A percentile compares a stretch with the other conserved stretches of the same genome.
These are phyloP conservation scores for Exophiala viscosa DNA, from an alignment of 2,329 filamentous ascomycete genomes.

Conservation along the genomic window DNA sequence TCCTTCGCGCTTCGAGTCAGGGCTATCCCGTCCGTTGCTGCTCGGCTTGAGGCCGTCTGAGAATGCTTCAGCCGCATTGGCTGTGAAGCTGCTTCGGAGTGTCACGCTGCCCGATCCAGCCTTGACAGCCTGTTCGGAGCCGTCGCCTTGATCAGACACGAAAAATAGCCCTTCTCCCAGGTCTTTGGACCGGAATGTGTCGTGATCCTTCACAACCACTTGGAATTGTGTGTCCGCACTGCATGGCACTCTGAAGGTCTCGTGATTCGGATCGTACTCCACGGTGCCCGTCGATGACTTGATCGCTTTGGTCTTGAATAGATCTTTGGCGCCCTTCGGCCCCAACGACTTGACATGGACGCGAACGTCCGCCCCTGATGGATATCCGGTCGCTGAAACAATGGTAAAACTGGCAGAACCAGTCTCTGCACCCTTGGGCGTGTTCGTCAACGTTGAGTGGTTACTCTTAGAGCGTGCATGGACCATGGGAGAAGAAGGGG, in stretches of 20 bases:
- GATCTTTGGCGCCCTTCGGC: conserved; percentile 65
- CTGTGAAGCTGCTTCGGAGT: conserved; percentile 68
- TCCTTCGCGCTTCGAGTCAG: conserved; percentile 40
- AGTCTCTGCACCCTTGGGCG: conserved; percentile 51
- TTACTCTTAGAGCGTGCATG: conserved; percentile 49
- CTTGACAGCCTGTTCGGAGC: conserved; percentile 67
- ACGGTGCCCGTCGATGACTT: conserved; percentile 65
- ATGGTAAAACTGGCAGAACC: conserved; percentile 80
- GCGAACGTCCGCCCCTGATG: conserved; percentile 72
- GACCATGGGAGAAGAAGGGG: conserved; percentile 25
- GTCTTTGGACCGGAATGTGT: conserved; percentile 78
- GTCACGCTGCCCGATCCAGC: conserved; percentile 70
- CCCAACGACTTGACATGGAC: conserved; percentile 66
- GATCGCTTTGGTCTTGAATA: conserved; percentile 90
- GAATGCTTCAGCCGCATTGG: conserved; percentile 41
- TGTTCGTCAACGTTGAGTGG: conserved; percentile 52
- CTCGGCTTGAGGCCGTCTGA: conserved; percentile 22
- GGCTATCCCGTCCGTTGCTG: conserved; percentile 34
- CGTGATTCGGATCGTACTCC: conserved; percentile 61
- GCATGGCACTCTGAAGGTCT: conserved; percentile 74
- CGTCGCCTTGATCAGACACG: conserved; percentile 71
- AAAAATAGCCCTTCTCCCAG: conserved; percentile 87
- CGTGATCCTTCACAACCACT: conserved; percentile 78
- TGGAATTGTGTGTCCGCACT: conserved; percentile 82
- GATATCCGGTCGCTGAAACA: conserved; percentile 73